Conservation (phyloP, 2,329 filamentous ascomycete genomes). For the Calonectria montana region DNA sequence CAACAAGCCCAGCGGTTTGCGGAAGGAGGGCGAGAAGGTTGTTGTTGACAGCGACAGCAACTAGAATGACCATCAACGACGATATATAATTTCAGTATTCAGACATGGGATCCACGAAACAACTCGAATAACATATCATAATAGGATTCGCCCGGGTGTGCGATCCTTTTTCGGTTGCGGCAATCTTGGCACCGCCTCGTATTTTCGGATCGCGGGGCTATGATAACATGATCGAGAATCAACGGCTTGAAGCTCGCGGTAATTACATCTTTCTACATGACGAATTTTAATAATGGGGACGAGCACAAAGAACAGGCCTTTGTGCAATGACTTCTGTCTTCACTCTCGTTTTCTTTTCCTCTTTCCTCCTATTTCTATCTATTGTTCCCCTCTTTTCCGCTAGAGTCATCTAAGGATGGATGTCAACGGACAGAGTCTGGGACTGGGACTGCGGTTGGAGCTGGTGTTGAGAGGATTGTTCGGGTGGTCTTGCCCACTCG, state of each 20-base stretch:
- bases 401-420: not conserved
- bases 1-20: constrained; percentile 51
- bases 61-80: constrained; percentile 34
- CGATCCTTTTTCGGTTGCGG: constrained; percentile 29
- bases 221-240: constrained; percentile 31
- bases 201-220: constrained; percentile 33
- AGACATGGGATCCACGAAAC: constrained; percentile 36
- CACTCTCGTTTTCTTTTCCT: constrained; percentile 30
- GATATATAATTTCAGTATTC: constrained; percentile 29
- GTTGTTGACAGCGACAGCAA: constrained; percentile 27
- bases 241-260: constrained; percentile 38
- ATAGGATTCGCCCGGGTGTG: constrained; percentile 30
- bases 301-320: constrained; percentile 23
- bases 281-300: constrained; percentile 41
- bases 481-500: constrained; percentile 10
- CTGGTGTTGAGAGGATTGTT: constrained; percentile 23
- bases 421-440: not conserved
- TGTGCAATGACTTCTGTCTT: constrained; percentile 30
- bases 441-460: constrained; percentile 10
- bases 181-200: constrained; percentile 24
- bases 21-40: constrained; percentile 33
- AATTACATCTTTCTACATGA: constrained; percentile 38
- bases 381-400: not conserved
- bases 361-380: constrained; percentile 26
- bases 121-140: constrained; percentile 26